A percentile compares a stretch with the other conserved stretches of the same genome.
phyloP scores from a whole-genome alignment of 805 yeast genomes.

The Saturnispora galanensis region DNA sequence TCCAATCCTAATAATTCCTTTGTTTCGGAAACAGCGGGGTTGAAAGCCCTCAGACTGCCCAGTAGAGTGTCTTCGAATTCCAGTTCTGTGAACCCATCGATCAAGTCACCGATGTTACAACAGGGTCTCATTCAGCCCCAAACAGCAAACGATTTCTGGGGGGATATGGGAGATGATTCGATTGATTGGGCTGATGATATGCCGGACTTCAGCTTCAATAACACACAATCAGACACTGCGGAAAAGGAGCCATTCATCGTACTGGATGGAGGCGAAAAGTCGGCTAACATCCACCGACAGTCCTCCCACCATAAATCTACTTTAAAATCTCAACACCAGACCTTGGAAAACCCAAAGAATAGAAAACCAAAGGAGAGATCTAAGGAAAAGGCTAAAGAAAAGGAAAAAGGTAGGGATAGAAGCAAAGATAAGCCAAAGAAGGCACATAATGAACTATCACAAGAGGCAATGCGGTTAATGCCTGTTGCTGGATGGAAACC shows the following conservation, averaged over 20 bases:
- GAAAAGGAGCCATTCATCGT: neutral
- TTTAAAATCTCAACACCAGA: no score
- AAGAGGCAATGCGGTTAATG: slow-evolving; percentile 7
- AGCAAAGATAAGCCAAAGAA: neutral
- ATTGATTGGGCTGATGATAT: slow-evolving; percentile 7
- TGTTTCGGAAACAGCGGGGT: slow-evolving; percentile 2
- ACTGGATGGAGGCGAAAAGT: no score
- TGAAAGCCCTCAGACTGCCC: slow-evolving; percentile 5
- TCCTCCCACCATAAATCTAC: no score
- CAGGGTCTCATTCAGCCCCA: slow-evolving; percentile 1
- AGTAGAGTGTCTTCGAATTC: slow-evolving; percentile 4
- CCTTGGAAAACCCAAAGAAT: neutral
- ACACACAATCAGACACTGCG: no score
- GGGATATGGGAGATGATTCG: slow-evolving; percentile 1
- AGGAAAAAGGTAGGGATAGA: neutral
- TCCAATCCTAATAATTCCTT: slow-evolving; percentile 3
- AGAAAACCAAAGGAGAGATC: neutral
- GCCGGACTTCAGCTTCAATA: neutral
- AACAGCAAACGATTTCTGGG: neutral
- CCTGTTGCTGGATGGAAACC: slow-evolving; percentile 9
- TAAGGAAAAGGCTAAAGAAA: neutral
- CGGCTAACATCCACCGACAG: no score
- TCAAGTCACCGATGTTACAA: slow-evolving; percentile 4
- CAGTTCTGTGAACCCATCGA: slow-evolving; percentile 3
- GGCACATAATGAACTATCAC: neutral